These are phyloP conservation scores for Quercus dentata DNA, from an alignment of 306 rosid genomes.

Conservation along the genomic window DNA sequence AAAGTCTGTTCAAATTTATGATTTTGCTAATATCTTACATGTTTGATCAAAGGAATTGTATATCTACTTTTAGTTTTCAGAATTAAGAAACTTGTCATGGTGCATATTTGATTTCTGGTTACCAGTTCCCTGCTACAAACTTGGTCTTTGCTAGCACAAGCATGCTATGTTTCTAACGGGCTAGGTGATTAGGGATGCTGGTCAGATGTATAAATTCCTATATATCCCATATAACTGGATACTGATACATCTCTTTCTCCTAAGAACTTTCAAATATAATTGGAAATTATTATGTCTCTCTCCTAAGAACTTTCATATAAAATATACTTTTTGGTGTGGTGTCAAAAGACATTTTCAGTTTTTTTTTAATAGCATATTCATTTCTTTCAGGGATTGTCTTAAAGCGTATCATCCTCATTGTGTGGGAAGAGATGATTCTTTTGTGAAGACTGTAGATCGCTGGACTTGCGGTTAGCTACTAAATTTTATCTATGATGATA, in stretches of 20 bases:
- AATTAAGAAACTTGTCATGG: not conserved
- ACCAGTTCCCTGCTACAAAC: not conserved
- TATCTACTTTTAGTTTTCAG: not conserved
- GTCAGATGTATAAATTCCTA: not conserved
- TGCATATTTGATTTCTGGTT: not conserved
- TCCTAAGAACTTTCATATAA: not conserved
- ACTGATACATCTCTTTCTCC: not conserved
- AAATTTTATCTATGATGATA: conserved; percentile 12
- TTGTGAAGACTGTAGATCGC: conserved; percentile 27
- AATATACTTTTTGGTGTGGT: conserved; percentile 11
- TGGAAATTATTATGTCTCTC: not conserved
- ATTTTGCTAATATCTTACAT: too few relatives aligned
- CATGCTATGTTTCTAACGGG: conserved; percentile 9
- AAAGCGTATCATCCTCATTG: conserved; percentile 67
- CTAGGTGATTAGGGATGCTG: not conserved
- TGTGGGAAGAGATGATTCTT: conserved; percentile 41
- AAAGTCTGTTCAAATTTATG: too few relatives aligned
- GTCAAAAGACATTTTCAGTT: too few relatives aligned
- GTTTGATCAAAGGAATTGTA: too few relatives aligned
- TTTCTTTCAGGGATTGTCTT: conserved; percentile 59
- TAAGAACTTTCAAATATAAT: not conserved
- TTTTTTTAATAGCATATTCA: too few relatives aligned
- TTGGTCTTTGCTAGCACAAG: not conserved
- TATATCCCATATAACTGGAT: not conserved
- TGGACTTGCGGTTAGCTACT: conserved; percentile 58